Conservation (phyloP, 2,329 filamentous ascomycete genomes). For the Calonectria montana region DNA sequence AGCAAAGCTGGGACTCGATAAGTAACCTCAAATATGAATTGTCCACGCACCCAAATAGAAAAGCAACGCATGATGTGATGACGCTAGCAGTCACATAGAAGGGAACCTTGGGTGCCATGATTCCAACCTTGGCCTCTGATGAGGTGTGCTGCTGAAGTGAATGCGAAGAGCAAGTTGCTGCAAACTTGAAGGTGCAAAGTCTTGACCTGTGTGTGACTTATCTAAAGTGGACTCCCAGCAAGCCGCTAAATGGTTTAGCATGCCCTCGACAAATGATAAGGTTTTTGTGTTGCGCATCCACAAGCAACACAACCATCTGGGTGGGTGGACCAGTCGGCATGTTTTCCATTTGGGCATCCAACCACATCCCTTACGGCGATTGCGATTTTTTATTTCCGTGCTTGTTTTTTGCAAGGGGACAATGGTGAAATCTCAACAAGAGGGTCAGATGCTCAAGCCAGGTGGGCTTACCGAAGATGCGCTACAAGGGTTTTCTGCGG, state of each 20-base stretch:
- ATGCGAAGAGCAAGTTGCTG: neutral
- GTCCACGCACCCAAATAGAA: slow-evolving; percentile 45
- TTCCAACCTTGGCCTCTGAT: neutral
- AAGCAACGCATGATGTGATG: slow-evolving; percentile 45
- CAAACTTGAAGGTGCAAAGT: slow-evolving; percentile 2
- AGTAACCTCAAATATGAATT: accelerated
- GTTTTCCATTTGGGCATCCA: neutral
- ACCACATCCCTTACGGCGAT: neutral
- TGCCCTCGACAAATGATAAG: slow-evolving; percentile 23
- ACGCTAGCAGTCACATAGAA: slow-evolving; percentile 46
- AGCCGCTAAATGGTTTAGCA: slow-evolving; percentile 7
- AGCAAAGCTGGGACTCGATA: neutral
- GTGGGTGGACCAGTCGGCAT: slow-evolving; percentile 15
- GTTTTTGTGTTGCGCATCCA: slow-evolving; percentile 10
- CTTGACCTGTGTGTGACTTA: slow-evolving; percentile 17
- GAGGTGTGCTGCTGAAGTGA: neutral
- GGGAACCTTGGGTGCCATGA: slow-evolving; percentile 32
- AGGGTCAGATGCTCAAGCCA: neutral
- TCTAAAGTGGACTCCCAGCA: slow-evolving; percentile 21
- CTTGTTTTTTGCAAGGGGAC: neutral
- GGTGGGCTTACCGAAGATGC: slow-evolving; percentile 9
- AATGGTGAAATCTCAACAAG: neutral
- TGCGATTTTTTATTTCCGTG: neutral
- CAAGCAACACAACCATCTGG: slow-evolving; percentile 6
- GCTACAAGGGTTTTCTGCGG: neutral